phyloP scores from a whole-genome alignment of 306 rosid genomes.

The Vigna reflexopilosa region DNA sequence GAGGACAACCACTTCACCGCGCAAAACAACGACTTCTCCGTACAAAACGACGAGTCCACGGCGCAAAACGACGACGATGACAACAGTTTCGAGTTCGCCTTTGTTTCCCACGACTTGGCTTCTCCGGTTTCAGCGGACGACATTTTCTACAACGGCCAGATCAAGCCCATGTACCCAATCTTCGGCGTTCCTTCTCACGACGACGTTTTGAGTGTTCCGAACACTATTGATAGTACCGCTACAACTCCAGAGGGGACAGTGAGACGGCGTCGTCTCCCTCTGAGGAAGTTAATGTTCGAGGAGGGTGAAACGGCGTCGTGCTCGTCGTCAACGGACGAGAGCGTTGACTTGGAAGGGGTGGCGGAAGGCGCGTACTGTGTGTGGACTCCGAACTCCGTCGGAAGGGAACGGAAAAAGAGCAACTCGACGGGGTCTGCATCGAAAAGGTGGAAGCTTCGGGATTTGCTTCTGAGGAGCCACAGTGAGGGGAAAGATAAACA shows the following conservation, averaged over 20 bases:
- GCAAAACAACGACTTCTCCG: neutral
- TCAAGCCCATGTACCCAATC: constrained; percentile 76
- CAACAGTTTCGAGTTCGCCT: constrained; percentile 48
- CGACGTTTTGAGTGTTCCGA: neutral
- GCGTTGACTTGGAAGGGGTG: constrained; percentile 52
- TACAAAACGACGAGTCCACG: neutral
- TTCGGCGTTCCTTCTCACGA: constrained; percentile 50
- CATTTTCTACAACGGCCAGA: constrained; percentile 87
- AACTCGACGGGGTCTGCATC: constrained; percentile 68
- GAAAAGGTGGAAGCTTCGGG: constrained; percentile 78
- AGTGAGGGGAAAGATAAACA: constrained; percentile 58
- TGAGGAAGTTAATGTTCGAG: constrained; percentile 80
- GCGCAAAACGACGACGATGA: constrained; percentile 44
- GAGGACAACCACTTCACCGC: neutral
- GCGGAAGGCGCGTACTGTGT: constrained; percentile 68
- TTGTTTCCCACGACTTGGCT: constrained; percentile 52
- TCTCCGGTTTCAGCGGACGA: constrained; percentile 79
- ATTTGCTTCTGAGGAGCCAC: constrained; percentile 62
- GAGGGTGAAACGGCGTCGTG: constrained; percentile 61
- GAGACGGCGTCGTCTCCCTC: constrained; percentile 70
- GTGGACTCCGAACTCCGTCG: constrained; percentile 62
- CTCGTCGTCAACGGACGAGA: constrained; percentile 72
- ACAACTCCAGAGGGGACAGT: neutral
- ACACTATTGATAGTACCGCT: neutral
- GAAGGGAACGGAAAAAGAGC: constrained; percentile 57